Conservation (phyloP, 768 basidiomycete species). For the Lactarius tabidus region DNA sequence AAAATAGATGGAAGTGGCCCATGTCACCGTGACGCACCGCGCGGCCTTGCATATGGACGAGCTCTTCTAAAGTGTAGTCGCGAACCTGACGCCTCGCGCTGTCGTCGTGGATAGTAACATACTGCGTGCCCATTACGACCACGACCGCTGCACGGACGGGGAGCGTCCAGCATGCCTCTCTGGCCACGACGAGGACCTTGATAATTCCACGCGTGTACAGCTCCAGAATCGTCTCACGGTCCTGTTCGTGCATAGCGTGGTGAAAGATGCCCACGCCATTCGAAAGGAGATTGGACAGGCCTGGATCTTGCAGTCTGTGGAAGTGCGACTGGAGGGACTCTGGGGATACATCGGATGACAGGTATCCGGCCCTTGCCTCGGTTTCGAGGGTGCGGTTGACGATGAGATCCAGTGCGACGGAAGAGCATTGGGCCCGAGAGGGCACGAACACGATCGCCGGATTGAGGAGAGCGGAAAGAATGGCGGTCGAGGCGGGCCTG, state of each 20-base stretch:
- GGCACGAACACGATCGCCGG: constrained; percentile 84
- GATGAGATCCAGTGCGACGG: constrained; percentile 77
- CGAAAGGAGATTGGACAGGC: constrained; percentile 66
- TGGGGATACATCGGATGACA: constrained; percentile 45
- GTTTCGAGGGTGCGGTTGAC: constrained; percentile 80
- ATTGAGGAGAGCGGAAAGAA: constrained; percentile 46
- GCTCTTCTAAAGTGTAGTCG: constrained; percentile 77
- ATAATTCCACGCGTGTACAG: constrained; percentile 78
- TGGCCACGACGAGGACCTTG: constrained; percentile 75
- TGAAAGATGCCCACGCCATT: constrained; percentile 90
- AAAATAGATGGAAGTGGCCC: constrained; percentile 81
- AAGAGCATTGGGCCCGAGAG: constrained; percentile 68
- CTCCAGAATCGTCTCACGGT: constrained; percentile 70
- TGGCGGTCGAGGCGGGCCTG: constrained; percentile 80
- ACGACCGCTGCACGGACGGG: constrained; percentile 80
- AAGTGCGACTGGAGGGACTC: constrained; percentile 59
- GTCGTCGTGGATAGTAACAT: constrained; percentile 47
- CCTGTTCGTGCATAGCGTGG: constrained; percentile 59
- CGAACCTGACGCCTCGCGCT: constrained; percentile 60
- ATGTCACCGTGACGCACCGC: constrained; percentile 55
- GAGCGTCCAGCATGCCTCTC: constrained; percentile 85
- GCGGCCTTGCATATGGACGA: constrained; percentile 88
- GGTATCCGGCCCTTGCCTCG: constrained; percentile 64
- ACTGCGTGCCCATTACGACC: constrained; percentile 92
- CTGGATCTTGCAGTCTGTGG: constrained; percentile 53